phyloP scores from a whole-genome alignment of 345 rosid species.

The Eucalyptus marginata region DNA sequence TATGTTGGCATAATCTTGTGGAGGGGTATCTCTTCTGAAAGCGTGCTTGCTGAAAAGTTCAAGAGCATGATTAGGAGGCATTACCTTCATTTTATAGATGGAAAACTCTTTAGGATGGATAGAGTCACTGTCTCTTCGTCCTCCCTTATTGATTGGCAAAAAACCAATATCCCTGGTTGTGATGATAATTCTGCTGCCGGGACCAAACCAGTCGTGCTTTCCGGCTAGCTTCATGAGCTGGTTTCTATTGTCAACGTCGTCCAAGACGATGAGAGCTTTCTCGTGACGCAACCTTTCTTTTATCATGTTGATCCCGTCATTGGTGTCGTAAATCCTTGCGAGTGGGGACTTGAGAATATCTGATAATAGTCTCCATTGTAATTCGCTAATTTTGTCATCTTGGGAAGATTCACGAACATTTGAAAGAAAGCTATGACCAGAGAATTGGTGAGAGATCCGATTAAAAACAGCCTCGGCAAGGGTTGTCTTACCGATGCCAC shows the following conservation, averaged over 20 bases:
- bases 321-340: not conserved
- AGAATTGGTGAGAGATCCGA: not conserved
- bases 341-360: not conserved
- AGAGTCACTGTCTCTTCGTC: not conserved
- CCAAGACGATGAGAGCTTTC: not conserved
- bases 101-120: not conserved
- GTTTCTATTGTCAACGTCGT: not conserved
- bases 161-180: not conserved
- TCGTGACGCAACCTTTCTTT: not conserved
- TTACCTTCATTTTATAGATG: not conserved
- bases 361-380: not conserved
- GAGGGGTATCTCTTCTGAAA: not conserved
- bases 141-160: not conserved
- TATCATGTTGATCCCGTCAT: not conserved
- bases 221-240: not conserved
- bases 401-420: not conserved
- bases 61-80: not conserved
- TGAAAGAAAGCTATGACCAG: not conserved
- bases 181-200: not conserved
- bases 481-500: slow-evolving; percentile 1
- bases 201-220: not conserved
- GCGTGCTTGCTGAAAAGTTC: not conserved
- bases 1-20: not conserved
- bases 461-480: not conserved
- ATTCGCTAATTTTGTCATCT: not conserved